These are phyloP conservation scores for Blastobotrys attinorum DNA, from an alignment of 805 yeast species.

Conservation along the genomic window DNA sequence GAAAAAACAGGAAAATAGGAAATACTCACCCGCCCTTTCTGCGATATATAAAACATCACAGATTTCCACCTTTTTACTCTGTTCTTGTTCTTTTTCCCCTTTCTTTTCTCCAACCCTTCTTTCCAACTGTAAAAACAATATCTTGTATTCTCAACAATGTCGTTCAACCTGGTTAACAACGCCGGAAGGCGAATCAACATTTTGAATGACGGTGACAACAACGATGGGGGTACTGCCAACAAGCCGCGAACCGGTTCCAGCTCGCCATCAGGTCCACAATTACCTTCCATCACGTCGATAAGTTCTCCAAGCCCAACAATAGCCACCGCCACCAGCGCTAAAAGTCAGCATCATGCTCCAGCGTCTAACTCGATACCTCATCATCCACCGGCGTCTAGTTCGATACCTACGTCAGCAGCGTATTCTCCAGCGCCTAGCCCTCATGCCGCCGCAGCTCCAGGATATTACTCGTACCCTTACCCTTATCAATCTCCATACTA, in stretches of 20 bases:
- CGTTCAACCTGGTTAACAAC: slow-evolving; percentile 15
- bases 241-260: not conserved
- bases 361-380: slow-evolving; percentile 1
- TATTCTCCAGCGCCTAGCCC: not conserved
- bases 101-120: not conserved
- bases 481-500: not conserved
- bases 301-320: too few species aligned
- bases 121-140: too few species aligned
- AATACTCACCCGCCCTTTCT: too few species aligned
- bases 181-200: slow-evolving; percentile 15
- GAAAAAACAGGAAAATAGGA: too few species aligned
- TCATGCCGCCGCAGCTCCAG: not conserved
- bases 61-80: not conserved
- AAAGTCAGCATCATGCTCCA: not conserved
- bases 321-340: not conserved
- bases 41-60: not conserved
- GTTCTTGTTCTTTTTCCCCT: not conserved
- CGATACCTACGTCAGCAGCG: not conserved
- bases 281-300: too few species aligned
- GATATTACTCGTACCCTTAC: not conserved
- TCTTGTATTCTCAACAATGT: slow-evolving; percentile 11
- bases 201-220: slow-evolving; percentile 13
- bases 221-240: not conserved
- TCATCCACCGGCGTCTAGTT: not conserved
- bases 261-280: not conserved